Base-by-base conservation (phyloP, 2,329 filamentous ascomycete species). In the Sporothrix dimorphospora region DNA sequence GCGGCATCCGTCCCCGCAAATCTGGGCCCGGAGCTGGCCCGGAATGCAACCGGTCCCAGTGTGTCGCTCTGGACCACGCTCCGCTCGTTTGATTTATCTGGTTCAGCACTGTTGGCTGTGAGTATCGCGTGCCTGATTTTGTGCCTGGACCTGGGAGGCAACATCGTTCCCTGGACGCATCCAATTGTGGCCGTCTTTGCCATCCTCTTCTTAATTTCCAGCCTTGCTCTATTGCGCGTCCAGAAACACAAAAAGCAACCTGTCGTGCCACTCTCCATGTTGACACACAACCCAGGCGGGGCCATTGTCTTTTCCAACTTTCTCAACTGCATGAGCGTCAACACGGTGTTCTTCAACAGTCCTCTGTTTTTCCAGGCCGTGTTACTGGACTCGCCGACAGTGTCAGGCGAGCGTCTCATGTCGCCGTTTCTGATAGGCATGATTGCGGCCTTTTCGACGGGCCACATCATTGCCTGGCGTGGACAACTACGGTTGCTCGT, bases 271-370 rank as follows among this genome's bases (percentile, higher is more conserved):
- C 5, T 51, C 5, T 9, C 19, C 2, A 8, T 51, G 19, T 11
- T 51, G 49, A 8, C n/a, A 8, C 49, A 24, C 19, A 21, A 21
- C 4, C 49, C 49, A 3, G 19, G 49, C 7, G 49, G 49, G 1
- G 16, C n/a, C 19, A 30, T 57, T 30, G 53, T 57, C n/a, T 34
- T 57, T 8, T 57, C 53, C 27, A 57, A 57, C 11, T 57, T 57
- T 34, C 12, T 57, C 8, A 57, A 12, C 27, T 30, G 53, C 53
- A 57, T 57, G 53, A 57, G 53, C 53, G 24, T 57, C 53, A 57
- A 57, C 53, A 57, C 53, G 24, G 53, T 57, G 11, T 34, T 57
- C 27, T 57, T 57, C 53, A 57, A 57, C 53, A 57, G 21, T 8
- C 53, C 53, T 9, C 27, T 57, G 4, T 57, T 30, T 21, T 57